These are phyloP conservation scores for Wickerhamiella slavikovae DNA, from an alignment of 805 yeast genomes.

Conservation along the genomic window DNA sequence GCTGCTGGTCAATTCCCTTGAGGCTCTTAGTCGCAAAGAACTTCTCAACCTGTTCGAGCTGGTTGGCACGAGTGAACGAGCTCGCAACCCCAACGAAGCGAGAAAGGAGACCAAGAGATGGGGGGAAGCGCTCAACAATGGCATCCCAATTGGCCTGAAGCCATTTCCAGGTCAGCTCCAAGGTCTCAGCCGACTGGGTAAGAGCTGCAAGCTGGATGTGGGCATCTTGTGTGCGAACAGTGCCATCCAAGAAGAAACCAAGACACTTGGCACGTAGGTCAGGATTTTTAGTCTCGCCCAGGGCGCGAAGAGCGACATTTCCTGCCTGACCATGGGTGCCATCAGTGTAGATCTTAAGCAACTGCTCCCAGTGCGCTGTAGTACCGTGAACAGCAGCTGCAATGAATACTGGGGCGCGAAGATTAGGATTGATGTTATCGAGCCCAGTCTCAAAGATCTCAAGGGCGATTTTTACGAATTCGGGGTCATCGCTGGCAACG, in stretches of 20 bases:
- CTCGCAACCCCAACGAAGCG: constrained; percentile 45
- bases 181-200: constrained; percentile 41
- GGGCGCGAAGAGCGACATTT: constrained; percentile 41
- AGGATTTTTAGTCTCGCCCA: constrained; percentile 41
- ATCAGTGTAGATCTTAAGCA: constrained; percentile 37
- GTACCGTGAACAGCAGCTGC: constrained; percentile 51
- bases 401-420: constrained; percentile 43
- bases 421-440: constrained; percentile 46
- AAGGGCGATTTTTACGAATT: constrained; percentile 16
- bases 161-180: constrained; percentile 59
- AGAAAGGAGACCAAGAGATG: constrained; percentile 62
- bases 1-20: constrained; percentile 36
- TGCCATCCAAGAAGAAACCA: constrained; percentile 34
- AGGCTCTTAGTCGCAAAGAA: constrained; percentile 29
- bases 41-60: constrained; percentile 29
- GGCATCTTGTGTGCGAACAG: constrained; percentile 46
- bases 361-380: constrained; percentile 36
- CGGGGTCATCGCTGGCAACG: constrained; percentile 16
- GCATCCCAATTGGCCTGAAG: constrained; percentile 50
- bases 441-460: constrained; percentile 41
- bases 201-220: constrained; percentile 61
- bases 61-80: constrained; percentile 34
- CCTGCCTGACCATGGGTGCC: constrained; percentile 48
- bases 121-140: constrained; percentile 48
- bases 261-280: constrained; percentile 35